Evolutionary conservation across 148 eudicot genomes (phyloP).

Genomic region (Amaranthus cruentus): DNA sequence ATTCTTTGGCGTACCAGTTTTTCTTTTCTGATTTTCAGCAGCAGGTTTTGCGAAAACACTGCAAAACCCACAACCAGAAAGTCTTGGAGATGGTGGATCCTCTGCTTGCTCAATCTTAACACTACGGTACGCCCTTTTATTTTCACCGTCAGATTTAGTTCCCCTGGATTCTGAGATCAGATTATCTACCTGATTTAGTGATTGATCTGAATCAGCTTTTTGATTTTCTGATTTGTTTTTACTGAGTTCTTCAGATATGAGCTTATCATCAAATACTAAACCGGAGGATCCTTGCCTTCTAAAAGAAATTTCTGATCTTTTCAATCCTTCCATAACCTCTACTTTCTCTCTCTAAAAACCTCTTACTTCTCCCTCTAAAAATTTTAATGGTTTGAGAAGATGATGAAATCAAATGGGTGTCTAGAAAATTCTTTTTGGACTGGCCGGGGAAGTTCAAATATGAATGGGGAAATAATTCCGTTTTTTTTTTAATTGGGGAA

Average conservation of each 20-base stretch:
- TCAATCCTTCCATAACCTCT: constrained; percentile 50
- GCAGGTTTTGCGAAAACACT: constrained; percentile 39
- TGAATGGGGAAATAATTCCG: constrained; percentile 3
- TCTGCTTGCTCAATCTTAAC: constrained; percentile 42
- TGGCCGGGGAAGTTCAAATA: constrained; percentile 2
- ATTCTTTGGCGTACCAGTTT: constrained; percentile 25
- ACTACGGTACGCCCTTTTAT: constrained; percentile 18
- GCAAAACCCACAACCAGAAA: constrained; percentile 58
- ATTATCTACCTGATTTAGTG: constrained; percentile 9
- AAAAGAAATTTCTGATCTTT: constrained; percentile 58
- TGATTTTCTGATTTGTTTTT: not conserved
- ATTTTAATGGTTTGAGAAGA: not conserved
- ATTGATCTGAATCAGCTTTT: not conserved
- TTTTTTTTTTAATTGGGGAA: no score
- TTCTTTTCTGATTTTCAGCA: constrained; percentile 4
- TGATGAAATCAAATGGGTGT: not conserved
- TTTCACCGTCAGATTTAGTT: constrained; percentile 30
- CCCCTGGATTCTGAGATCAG: constrained; percentile 21
- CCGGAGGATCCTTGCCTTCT: constrained; percentile 85
- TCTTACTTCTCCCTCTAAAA: no score
- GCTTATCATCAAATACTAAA: constrained; percentile 69
- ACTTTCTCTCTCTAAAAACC: not conserved
- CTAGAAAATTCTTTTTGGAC: constrained; percentile 16
- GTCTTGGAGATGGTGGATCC: constrained; percentile 80
- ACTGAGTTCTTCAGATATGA: constrained; percentile 40